These are phyloP conservation scores for Thielaviopsis cerberus DNA, from an alignment of 2,329 filamentous ascomycete genomes.

Conservation along the genomic window DNA sequence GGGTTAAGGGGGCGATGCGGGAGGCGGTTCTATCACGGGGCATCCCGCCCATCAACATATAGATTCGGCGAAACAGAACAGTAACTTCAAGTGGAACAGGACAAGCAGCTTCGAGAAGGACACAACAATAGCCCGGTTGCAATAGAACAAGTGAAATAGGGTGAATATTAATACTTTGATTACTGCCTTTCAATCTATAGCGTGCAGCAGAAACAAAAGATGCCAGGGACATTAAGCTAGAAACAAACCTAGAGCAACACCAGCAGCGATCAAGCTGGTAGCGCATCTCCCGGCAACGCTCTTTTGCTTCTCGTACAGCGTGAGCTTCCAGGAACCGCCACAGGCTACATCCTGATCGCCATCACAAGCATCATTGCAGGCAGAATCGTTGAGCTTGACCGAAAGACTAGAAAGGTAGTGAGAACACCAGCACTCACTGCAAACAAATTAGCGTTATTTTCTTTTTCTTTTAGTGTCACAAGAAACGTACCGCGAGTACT, in stretches of 20 bases:
- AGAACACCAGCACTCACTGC: slow-evolving; percentile 42
- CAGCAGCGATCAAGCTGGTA: too few relatives aligned
- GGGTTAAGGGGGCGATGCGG: slow-evolving; percentile 33
- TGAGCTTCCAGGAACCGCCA: slow-evolving; percentile 32
- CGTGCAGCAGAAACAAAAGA: too few relatives aligned
- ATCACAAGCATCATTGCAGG: slow-evolving; percentile 34
- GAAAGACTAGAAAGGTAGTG: slow-evolving; percentile 29
- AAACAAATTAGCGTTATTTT: not conserved
- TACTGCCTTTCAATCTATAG: too few relatives aligned
- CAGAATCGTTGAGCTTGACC: slow-evolving; percentile 25
- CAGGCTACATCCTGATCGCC: slow-evolving; percentile 34
- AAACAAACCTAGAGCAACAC: not conserved
- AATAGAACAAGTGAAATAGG: too few relatives aligned
- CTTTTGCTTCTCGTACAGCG: slow-evolving; percentile 22
- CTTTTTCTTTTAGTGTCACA: not conserved
- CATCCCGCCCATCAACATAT: slow-evolving; percentile 17
- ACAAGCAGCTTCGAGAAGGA: too few relatives aligned
- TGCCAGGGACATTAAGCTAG: too few relatives aligned
- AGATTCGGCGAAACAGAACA: not conserved
- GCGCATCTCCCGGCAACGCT: not conserved
- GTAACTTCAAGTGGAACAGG: too few relatives aligned
- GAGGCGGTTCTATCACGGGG: slow-evolving; percentile 36
- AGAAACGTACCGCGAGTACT: slow-evolving; percentile 27
- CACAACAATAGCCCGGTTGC: too few relatives aligned
- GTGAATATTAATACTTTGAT: too few relatives aligned